Percentiles rank a stretch among this genome's conserved stretches.
phyloP scores from a whole-genome alignment of 2,329 filamentous ascomycete genomes.

The Aureobasidium sp. region DNA sequence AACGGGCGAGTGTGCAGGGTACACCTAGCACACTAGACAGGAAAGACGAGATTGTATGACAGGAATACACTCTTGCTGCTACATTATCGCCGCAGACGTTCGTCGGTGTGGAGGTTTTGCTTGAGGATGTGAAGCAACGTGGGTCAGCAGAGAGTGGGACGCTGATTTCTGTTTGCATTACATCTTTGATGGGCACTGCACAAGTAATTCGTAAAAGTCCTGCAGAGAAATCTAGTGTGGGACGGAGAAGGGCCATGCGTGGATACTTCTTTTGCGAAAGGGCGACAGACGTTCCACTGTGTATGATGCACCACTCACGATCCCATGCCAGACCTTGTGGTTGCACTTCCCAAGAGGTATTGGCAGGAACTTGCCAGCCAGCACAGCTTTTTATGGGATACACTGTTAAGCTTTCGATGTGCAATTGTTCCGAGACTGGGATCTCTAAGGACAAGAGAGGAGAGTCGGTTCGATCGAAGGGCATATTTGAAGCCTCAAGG shows the following conservation, averaged over 20 bases:
- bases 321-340: conserved; percentile 88
- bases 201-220: conserved; percentile 57
- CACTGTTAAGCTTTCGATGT: conserved; percentile 49
- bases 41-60: conserved; percentile 60
- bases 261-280: conserved; percentile 86
- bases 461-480: neutral
- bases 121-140: conserved; percentile 41
- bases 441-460: conserved; percentile 6
- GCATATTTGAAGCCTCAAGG: conserved; percentile 19
- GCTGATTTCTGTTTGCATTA: conserved; percentile 22
- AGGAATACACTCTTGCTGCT: conserved; percentile 62
- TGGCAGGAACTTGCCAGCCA: conserved; percentile 62
- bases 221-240: conserved; percentile 61
- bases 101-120: conserved; percentile 38
- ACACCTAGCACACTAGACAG: conserved; percentile 70
- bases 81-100: conserved; percentile 80
- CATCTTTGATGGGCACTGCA: neutral
- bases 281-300: conserved; percentile 74
- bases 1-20: conserved; percentile 76
- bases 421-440: conserved; percentile 22
- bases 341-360: conserved; percentile 65
- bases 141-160: conserved; percentile 63
- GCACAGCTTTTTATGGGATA: conserved; percentile 96
- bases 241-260: conserved; percentile 76
- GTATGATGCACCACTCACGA: conserved; percentile 90